Percentiles rank a stretch among this genome's conserved stretches.
Conservation (phyloP, 208 protist genomes). For the Phytomonas sp. region DNA sequence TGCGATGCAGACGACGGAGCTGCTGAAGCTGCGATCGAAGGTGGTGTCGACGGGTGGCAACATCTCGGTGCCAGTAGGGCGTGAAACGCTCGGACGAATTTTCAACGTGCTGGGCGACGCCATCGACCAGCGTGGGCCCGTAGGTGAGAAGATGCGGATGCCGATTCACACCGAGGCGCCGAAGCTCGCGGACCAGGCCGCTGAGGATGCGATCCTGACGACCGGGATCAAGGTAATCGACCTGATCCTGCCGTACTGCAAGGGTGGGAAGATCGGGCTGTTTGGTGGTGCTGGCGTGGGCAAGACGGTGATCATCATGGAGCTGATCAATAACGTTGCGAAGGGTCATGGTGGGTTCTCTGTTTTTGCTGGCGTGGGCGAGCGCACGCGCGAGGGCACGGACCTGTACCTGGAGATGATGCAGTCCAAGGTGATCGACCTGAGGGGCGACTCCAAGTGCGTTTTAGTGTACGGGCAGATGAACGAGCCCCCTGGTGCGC, state of each 20-base stretch:
- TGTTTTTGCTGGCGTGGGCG: slow-evolving; percentile 97
- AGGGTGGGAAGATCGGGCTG: slow-evolving; percentile 98
- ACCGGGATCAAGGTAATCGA: slow-evolving; percentile 99
- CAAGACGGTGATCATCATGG: slow-evolving; percentile 99
- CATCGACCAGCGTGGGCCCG: slow-evolving; percentile 96
- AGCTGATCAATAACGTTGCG: slow-evolving; percentile 99
- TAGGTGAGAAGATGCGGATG: slow-evolving; percentile 77
- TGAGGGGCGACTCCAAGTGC: slow-evolving; percentile 94
- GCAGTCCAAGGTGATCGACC: slow-evolving; percentile 92
- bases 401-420: slow-evolving; percentile 99
- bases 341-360: slow-evolving; percentile 98
- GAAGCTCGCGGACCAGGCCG: slow-evolving; percentile 90
- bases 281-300: slow-evolving; percentile 98
- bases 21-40: slow-evolving; percentile 91
- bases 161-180: slow-evolving; percentile 95
- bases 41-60: slow-evolving; percentile 93
- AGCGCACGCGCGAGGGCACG: slow-evolving; percentile 97
- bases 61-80: slow-evolving; percentile 95
- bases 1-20: slow-evolving; percentile 98
- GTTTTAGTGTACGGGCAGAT: slow-evolving; percentile 99
- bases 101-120: slow-evolving; percentile 99
- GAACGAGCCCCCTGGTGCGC: slow-evolving; percentile 98
- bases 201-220: slow-evolving; percentile 91
- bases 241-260: slow-evolving; percentile 96
- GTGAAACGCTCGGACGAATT: slow-evolving; percentile 94